These are phyloP conservation scores for Forsythia suspensa DNA, from an alignment of 257 asterid species.

Conservation along the genomic window DNA sequence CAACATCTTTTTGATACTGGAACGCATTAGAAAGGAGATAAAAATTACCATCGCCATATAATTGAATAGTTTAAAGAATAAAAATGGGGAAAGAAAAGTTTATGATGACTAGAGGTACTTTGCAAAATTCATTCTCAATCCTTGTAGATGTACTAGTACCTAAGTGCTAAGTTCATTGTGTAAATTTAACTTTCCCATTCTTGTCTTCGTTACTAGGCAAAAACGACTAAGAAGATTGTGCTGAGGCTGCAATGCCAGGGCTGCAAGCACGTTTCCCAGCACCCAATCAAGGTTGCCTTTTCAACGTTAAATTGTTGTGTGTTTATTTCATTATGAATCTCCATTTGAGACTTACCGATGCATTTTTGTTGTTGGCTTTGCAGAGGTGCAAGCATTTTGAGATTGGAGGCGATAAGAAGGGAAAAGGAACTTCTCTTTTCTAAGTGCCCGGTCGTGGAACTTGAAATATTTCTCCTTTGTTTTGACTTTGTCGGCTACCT, in stretches of 20 bases:
- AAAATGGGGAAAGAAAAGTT: background rate
- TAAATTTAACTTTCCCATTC: no score
- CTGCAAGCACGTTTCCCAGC: slow-evolving; percentile 36
- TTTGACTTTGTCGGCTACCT: no score
- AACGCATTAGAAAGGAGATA: background rate
- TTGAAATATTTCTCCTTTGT: background rate
- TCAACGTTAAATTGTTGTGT: no score
- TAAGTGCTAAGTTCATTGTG: no score
- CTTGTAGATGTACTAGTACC: no score
- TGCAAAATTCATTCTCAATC: background rate
- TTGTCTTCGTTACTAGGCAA: slow-evolving; percentile 29
- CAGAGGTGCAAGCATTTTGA: slow-evolving; percentile 35
- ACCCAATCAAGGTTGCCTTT: slow-evolving; percentile 28
- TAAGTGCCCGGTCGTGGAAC: slow-evolving; percentile 1
- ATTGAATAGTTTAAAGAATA: background rate
- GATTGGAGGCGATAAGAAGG: slow-evolving; percentile 30
- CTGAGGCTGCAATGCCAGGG: slow-evolving; percentile 36
- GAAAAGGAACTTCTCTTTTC: slow-evolving; percentile 28
- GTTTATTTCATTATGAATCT: background rate
- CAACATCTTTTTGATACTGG: no score
- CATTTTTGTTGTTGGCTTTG: background rate
- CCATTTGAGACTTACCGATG: background rate
- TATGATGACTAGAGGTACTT: background rate
- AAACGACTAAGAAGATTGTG: slow-evolving; percentile 51
- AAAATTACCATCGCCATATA: background rate